Conservation (phyloP, 2,329 filamentous ascomycete species). For the Apiospora pterosperma region DNA sequence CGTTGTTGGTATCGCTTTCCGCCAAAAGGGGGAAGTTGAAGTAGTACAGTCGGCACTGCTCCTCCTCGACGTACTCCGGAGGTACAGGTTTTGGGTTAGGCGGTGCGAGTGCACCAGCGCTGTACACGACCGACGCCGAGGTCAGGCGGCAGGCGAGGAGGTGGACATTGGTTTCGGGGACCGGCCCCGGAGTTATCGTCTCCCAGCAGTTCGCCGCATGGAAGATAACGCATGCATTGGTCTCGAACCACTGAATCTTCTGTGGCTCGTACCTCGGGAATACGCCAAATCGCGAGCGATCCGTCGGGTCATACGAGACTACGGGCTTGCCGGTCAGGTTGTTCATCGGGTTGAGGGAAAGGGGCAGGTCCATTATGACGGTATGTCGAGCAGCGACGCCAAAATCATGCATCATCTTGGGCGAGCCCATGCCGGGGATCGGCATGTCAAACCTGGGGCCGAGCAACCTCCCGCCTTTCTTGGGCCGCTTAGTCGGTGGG, state of each 20-base stretch:
- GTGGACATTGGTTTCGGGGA: slow-evolving; percentile 45
- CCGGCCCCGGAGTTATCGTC: slow-evolving; percentile 29
- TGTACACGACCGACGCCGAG: slow-evolving; percentile 62
- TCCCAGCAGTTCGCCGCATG: slow-evolving; percentile 73
- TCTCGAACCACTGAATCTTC: slow-evolving; percentile 63
- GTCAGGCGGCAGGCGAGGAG: slow-evolving; percentile 66
- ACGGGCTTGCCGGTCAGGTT: slow-evolving; percentile 52
- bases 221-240: slow-evolving; percentile 65
- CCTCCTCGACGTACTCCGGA: slow-evolving; percentile 47
- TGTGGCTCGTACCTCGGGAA: slow-evolving; percentile 60
- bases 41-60: slow-evolving; percentile 68
- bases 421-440: slow-evolving; percentile 57
- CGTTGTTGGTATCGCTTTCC: slow-evolving; percentile 2
- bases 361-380: slow-evolving; percentile 66
- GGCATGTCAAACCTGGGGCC: slow-evolving; percentile 43
- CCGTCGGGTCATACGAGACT: slow-evolving; percentile 56
- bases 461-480: slow-evolving; percentile 22
- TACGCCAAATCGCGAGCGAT: slow-evolving; percentile 60
- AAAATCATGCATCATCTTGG: slow-evolving; percentile 77
- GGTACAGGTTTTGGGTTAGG: slow-evolving; percentile 40
- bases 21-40: slow-evolving; percentile 54
- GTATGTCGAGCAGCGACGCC: slow-evolving; percentile 62
- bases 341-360: slow-evolving; percentile 63
- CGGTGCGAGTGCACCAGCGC: slow-evolving; percentile 57
- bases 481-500: slow-evolving; percentile 18